Base-by-base conservation (phyloP, 2,329 filamentous ascomycete genomes). In the Akanthomyces lecanii region DNA sequence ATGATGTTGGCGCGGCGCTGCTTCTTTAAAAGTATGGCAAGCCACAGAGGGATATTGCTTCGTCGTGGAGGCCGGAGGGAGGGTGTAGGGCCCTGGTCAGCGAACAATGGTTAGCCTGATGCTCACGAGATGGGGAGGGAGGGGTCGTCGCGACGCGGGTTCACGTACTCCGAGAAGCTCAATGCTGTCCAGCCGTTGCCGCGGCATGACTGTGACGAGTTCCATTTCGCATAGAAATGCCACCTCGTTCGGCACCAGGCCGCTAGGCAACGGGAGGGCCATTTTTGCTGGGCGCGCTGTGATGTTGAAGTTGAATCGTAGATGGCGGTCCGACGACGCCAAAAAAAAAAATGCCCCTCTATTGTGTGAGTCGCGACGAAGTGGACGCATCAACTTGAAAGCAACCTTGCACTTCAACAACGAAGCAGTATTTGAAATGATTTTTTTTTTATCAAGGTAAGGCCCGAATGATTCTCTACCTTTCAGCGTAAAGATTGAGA, bases 221-320 rank as follows among this genome's bases (percentile, higher is more conserved):
- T 98, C 94, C 92, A 97, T 98, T 79, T 99, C 95, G 76, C 93
- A 97, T 33, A 98, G 81, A 72, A 98, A 99, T 57, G 92, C 90
- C 52, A 96, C 90, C 78, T 99, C 95, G 67, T 90, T 82, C 64
- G 95, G 92, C 69, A 90, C 89, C 51, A 97, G 83, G 75, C 78
- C 82, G 58, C 75, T 70, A 5, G 80, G 80, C 16, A 84, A 74
- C 36, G 81, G 79, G 56, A 82, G 73, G 38, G 82, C 82, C 82
- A 84, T 84, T 36, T 58, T 52, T 61, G 40, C 16, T 40, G 4
- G 8, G 42, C 45, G 42, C 40, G 42, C 48, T 66, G 65, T 36
- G 44, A 21, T 48, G 60, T 30, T 45, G 28, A 48, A 48, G 16
- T 40, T 62, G 51, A 33, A 48, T 3, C n/a, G 38, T 14, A 11